Evolutionary conservation across 345 rosid genomes (phyloP).

Genomic region (Conringia planisiliqua): DNA sequence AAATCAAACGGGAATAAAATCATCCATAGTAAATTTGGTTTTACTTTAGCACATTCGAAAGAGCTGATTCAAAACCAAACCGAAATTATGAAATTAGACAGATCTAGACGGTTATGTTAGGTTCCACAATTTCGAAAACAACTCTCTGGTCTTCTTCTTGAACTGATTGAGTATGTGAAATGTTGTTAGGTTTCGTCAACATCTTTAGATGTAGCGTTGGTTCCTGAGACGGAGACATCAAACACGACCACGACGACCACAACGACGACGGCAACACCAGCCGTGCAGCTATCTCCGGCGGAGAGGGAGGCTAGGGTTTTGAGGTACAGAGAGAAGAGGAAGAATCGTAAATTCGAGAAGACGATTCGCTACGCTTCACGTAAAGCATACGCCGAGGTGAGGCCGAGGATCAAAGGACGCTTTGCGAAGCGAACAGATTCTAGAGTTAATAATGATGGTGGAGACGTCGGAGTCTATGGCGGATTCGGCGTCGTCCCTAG

Average conservation of each 20-base stretch:
- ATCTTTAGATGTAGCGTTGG: slow-evolving; percentile 71
- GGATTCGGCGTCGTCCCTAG: slow-evolving; percentile 74
- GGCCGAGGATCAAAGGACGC: slow-evolving; percentile 88
- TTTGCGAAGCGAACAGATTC: slow-evolving; percentile 64
- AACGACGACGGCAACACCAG: slow-evolving; percentile 27
- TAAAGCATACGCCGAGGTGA: slow-evolving; percentile 82
- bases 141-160: background rate
- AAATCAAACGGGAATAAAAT: too few species aligned
- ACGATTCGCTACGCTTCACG: slow-evolving; percentile 85
- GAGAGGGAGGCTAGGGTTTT: slow-evolving; percentile 90
- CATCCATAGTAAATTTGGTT: too few species aligned
- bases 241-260: slow-evolving; percentile 27
- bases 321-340: slow-evolving; percentile 94
- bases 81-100: background rate
- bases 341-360: slow-evolving; percentile 88
- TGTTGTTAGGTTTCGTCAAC: slow-evolving; percentile 60
- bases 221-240: slow-evolving; percentile 69
- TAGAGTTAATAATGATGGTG: slow-evolving; percentile 13
- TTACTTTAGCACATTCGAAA: too few species aligned
- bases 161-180: background rate
- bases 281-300: slow-evolving; percentile 59
- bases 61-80: too few species aligned
- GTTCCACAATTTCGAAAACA: too few species aligned
- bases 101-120: too few species aligned
- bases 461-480: slow-evolving; percentile 39